These are phyloP conservation scores for Durotheca rogersii DNA, from an alignment of 495 filamentous ascomycete species.

Conservation along the genomic window DNA sequence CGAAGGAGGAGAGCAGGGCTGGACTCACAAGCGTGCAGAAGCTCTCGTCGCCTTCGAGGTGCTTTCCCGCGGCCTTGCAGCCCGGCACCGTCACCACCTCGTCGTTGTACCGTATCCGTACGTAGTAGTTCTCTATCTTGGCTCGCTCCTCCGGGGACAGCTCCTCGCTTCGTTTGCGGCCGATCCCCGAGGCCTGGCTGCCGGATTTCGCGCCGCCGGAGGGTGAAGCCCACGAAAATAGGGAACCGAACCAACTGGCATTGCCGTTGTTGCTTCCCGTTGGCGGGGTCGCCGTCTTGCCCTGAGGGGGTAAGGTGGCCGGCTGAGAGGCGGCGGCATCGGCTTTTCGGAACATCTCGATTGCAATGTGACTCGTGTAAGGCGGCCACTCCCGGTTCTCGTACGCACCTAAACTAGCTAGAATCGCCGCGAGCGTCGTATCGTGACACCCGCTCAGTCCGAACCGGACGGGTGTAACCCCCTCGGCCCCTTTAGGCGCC, in stretches of 20 bases:
- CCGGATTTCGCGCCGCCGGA: constrained; percentile 18
- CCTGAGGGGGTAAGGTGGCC: not conserved
- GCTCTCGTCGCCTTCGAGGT: constrained; percentile 82
- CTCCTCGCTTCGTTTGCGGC: constrained; percentile 51
- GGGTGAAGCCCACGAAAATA: constrained; percentile 47
- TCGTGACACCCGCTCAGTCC: constrained; percentile 90
- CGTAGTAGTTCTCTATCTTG: constrained; percentile 72
- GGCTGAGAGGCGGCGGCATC: constrained; percentile 9
- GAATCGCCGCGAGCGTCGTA: constrained; percentile 80
- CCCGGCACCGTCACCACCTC: constrained; percentile 75
- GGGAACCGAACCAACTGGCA: constrained; percentile 47
- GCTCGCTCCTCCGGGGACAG: constrained; percentile 52
- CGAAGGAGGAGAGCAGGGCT: constrained; percentile 8
- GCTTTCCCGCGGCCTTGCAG: constrained; percentile 73
- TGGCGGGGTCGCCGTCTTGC: constrained; percentile 4
- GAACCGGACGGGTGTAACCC: constrained; percentile 56
- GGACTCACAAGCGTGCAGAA: constrained; percentile 83
- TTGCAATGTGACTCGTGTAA: constrained; percentile 85
- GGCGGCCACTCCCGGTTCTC: constrained; percentile 78
- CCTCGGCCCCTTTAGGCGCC: constrained; percentile 47
- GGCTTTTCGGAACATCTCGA: constrained; percentile 77
- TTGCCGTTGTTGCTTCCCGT: not conserved
- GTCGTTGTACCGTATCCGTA: constrained; percentile 95
- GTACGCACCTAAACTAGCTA: constrained; percentile 78
- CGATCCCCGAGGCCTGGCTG: constrained; percentile 43